Conservation (phyloP, 2,329 filamentous ascomycete species). For the Zymoseptoria ardabiliae region DNA sequence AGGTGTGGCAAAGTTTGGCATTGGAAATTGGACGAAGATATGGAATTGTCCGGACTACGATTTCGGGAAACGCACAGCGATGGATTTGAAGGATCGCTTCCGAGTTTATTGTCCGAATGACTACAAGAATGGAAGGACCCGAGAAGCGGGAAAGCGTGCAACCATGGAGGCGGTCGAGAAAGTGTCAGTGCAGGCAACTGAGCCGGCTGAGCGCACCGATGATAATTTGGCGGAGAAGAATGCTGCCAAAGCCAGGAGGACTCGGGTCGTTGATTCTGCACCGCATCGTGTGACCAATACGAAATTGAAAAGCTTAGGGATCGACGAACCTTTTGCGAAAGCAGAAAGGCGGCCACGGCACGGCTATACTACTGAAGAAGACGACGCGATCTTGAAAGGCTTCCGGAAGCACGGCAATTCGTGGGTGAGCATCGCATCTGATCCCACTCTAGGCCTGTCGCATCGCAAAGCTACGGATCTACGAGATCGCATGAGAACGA, state of each 20-base stretch:
- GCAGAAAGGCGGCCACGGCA: slow-evolving; percentile 47
- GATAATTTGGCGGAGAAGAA: background rate
- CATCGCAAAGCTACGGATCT: slow-evolving; percentile 52
- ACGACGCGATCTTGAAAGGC: slow-evolving; percentile 51
- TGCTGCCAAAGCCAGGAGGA: background rate
- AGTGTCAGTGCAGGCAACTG: background rate
- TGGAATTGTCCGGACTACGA: slow-evolving; percentile 48
- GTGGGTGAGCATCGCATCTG: slow-evolving; percentile 54
- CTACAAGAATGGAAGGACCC: slow-evolving; percentile 9
- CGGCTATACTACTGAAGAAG: slow-evolving; percentile 51
- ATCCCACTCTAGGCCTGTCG: slow-evolving; percentile 44
- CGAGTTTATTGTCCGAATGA: slow-evolving; percentile 24
- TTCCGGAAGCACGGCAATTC: slow-evolving; percentile 52
- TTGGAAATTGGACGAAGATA: slow-evolving; percentile 59
- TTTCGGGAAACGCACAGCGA: slow-evolving; percentile 52
- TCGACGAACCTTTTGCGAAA: slow-evolving; percentile 44
- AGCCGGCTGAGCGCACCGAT: background rate
- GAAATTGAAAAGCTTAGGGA: slow-evolving; percentile 39
- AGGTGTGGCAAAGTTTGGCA: slow-evolving; percentile 54
- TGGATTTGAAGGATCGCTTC: slow-evolving; percentile 56
- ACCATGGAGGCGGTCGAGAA: background rate
- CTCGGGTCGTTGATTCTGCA: slow-evolving; percentile 15
- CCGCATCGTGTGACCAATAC: slow-evolving; percentile 22
- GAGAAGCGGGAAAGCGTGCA: background rate
- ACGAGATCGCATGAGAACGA: slow-evolving; percentile 54